Percentiles rank a stretch among this genome's conserved stretches.
Evolutionary conservation across 192 early-diverging fungal species (phyloP).

Genomic region (Entrophospora sp.): DNA sequence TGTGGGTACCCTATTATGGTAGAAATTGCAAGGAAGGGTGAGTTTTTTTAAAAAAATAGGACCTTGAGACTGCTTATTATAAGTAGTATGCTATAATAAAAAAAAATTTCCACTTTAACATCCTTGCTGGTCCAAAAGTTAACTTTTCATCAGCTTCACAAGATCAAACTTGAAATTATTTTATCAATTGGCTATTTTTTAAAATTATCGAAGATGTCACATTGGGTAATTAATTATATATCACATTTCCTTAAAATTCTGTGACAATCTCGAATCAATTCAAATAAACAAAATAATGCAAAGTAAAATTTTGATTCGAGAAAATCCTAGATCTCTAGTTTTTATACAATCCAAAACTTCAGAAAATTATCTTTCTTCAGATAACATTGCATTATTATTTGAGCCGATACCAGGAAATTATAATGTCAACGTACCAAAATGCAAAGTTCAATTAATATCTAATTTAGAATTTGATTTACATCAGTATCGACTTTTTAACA

Average conservation of each 20-base stretch:
- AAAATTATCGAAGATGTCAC: too few relatives aligned
- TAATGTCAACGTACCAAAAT: neutral
- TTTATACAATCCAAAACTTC: neutral
- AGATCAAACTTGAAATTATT: too few relatives aligned
- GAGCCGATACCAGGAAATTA: neutral
- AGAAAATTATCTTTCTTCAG: neutral
- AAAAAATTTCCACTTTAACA: conserved; percentile 49
- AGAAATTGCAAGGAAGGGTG: neutral
- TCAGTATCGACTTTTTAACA: neutral
- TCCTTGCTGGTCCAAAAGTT: conserved; percentile 78
- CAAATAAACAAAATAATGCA: conserved; percentile 15
- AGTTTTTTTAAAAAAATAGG: conserved; percentile 18
- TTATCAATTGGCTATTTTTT: too few relatives aligned
- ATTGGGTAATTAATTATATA: too few relatives aligned
- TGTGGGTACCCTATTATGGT: conserved; percentile 50
- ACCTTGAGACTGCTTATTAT: neutral
- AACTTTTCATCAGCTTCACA: conserved; percentile 47
- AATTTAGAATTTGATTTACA: neutral
- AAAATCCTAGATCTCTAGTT: neutral
- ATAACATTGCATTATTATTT: neutral
- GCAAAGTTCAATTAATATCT: conserved; percentile 1
- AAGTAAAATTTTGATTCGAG: neutral
- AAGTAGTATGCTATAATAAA: neutral
- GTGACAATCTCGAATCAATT: too few relatives aligned
- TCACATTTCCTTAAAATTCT: too few relatives aligned